A percentile compares a stretch with the other conserved stretches of the same genome.
phyloP scores from a whole-genome alignment of 352 stramenopile species.

The Phytopythium cucurbitacearum region DNA sequence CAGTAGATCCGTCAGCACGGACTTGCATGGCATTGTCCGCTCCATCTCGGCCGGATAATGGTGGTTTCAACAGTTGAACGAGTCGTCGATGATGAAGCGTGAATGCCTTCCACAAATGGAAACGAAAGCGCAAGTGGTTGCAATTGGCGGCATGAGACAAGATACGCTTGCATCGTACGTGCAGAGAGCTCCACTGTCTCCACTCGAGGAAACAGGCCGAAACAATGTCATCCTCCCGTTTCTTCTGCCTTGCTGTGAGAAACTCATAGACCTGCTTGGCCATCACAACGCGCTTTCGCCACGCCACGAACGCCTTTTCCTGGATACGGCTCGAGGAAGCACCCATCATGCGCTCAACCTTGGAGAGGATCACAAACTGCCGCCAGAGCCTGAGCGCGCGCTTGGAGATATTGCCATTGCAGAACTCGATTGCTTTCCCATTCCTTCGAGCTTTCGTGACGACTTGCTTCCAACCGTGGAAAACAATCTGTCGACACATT shows the following conservation, averaged over 20 bases:
- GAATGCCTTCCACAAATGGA: constrained; percentile 49
- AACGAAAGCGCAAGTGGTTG: constrained; percentile 40
- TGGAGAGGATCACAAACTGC: constrained; percentile 36
- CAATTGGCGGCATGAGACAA: constrained; percentile 28
- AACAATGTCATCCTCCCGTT: constrained; percentile 6
- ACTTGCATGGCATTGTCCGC: too few relatives aligned
- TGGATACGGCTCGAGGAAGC: constrained; percentile 15
- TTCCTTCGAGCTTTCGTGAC: constrained; percentile 10
- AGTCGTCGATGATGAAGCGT: constrained; percentile 20
- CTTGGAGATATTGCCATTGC: constrained; percentile 1
- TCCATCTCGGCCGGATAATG: too few relatives aligned
- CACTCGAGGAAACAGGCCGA: constrained; percentile 23
- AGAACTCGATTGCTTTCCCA: constrained; percentile 12
- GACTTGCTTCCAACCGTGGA: constrained; percentile 24
- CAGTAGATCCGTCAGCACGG: too few relatives aligned
- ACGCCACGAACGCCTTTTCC: constrained; percentile 31
- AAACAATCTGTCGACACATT: constrained; percentile 22
- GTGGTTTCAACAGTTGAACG: constrained; percentile 14
- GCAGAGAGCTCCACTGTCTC: constrained; percentile 22
- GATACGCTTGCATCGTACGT: constrained; percentile 26
- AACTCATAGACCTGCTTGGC: constrained; percentile 20
- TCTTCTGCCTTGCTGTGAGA: constrained; percentile 8
- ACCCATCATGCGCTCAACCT: constrained; percentile 48
- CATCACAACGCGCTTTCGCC: constrained; percentile 27
- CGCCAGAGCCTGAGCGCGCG: constrained; percentile 28